Percentiles rank a stretch among this genome's conserved stretches.
phyloP scores from a whole-genome alignment of 106 monocot genomes.

The Acorus gramineus region DNA sequence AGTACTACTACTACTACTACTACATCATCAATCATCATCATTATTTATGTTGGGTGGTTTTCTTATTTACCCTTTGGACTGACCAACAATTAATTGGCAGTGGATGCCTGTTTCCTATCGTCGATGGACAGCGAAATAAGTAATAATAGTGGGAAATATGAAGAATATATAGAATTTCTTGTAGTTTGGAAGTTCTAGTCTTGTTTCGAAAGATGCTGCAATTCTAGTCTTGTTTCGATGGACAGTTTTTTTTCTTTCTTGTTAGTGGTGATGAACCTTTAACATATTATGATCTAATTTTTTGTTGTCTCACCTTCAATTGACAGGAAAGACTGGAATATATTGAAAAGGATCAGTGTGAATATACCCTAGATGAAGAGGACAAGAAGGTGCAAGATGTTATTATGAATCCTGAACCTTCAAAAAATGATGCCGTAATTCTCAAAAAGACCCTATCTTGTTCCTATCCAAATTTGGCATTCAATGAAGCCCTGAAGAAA shows the following conservation, averaged over 20 bases:
- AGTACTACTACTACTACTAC: no score
- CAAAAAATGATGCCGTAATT: conserved; percentile 28
- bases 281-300: background rate
- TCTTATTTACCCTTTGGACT: no score
- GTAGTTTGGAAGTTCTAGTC: no score
- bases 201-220: no score
- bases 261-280: background rate
- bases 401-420: conserved; percentile 45
- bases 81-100: no score
- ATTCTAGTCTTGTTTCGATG: no score
- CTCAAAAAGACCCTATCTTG: conserved; percentile 75
- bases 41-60: no score
- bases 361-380: conserved; percentile 81
- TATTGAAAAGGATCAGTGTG: conserved; percentile 68
- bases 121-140: no score
- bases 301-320: background rate
- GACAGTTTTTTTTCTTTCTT: background rate
- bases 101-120: no score
- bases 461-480: conserved; percentile 56
- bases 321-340: conserved; percentile 59
- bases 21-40: no score
- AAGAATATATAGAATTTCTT: no score
- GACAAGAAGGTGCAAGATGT: conserved; percentile 65
- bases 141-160: no score
- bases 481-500: conserved; percentile 59